Evolutionary conservation across 495 filamentous ascomycete species (phyloP).

Genomic region (Delitschia confertaspora): DNA sequence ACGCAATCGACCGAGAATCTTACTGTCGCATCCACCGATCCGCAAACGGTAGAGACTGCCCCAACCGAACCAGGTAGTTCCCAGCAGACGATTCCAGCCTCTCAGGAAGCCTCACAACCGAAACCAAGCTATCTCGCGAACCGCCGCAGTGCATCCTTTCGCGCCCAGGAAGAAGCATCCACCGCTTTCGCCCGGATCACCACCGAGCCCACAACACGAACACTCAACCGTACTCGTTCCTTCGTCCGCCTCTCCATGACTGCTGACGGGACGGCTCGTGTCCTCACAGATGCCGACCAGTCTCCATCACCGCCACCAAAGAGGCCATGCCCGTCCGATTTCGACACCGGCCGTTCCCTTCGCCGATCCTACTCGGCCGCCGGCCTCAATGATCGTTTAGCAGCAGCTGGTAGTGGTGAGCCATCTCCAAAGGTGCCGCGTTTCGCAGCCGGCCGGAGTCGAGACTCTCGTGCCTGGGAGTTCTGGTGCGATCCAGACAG

Average conservation of each 20-base stretch:
- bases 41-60: constrained; percentile 15
- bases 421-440: constrained; percentile 16
- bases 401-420: constrained; percentile 12
- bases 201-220: neutral
- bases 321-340: constrained; percentile 11
- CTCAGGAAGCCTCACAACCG: constrained; percentile 19
- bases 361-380: constrained; percentile 54
- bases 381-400: constrained; percentile 34
- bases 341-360: constrained; percentile 32
- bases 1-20: constrained; percentile 10
- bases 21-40: constrained; percentile 14
- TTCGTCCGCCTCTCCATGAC: constrained; percentile 61
- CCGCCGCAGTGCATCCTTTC: constrained; percentile 36
- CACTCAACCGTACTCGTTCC: constrained; percentile 39
- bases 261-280: constrained; percentile 73
- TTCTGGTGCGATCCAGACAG: constrained; percentile 28
- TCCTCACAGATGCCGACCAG: constrained; percentile 54
- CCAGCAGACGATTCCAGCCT: constrained; percentile 18
- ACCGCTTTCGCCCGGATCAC: constrained; percentile 2
- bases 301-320: constrained; percentile 62
- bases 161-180: constrained; percentile 10
- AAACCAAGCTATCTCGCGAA: constrained; percentile 37
- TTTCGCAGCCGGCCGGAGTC: constrained; percentile 54
- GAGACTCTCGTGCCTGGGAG: constrained; percentile 73
- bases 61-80: constrained; percentile 22